Evolutionary conservation across 768 basidiomycete genomes (phyloP).

Genomic region (Lactarius deliciosus): DNA sequence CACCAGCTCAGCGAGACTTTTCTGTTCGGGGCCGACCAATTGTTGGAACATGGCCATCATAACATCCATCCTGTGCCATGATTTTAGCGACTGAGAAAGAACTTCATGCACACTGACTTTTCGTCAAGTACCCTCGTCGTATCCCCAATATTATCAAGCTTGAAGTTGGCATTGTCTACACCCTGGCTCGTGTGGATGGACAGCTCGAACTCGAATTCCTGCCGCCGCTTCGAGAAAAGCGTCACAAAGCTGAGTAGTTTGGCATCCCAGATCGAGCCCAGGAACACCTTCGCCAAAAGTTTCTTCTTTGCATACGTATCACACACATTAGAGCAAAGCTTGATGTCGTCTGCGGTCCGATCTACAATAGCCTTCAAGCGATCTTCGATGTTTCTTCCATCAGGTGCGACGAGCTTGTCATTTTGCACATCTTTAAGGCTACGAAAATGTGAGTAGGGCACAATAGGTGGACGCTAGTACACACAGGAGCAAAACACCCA

Average conservation of each 20-base stretch:
- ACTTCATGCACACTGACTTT: slow-evolving; percentile 21
- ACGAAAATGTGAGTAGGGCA: neutral
- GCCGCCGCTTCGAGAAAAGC: slow-evolving; percentile 32
- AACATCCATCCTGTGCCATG: slow-evolving; percentile 24
- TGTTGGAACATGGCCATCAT: slow-evolving; percentile 25
- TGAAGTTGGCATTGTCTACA: slow-evolving; percentile 15
- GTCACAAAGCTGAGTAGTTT: slow-evolving; percentile 32
- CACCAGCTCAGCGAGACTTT: slow-evolving; percentile 18
- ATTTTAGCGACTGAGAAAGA: neutral
- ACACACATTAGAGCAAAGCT: slow-evolving; percentile 37
- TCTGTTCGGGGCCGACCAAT: slow-evolving; percentile 27
- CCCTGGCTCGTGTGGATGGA: slow-evolving; percentile 33
- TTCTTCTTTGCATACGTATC: slow-evolving; percentile 38
- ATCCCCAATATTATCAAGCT: slow-evolving; percentile 22
- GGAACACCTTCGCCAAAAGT: slow-evolving; percentile 34
- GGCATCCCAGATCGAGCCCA: slow-evolving; percentile 34
- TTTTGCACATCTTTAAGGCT: slow-evolving; percentile 39
- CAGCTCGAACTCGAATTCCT: slow-evolving; percentile 36
- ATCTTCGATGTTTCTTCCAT: slow-evolving; percentile 38
- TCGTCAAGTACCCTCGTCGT: slow-evolving; percentile 22
- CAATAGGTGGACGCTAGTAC: neutral
- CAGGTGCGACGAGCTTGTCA: slow-evolving; percentile 34
- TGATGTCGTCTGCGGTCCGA: slow-evolving; percentile 36
- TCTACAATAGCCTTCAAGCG: slow-evolving; percentile 37
- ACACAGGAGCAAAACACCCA: slow-evolving; percentile 33